These are phyloP conservation scores for Sanghuangporus weigelae DNA, from an alignment of 1,284 basidiomycete species.

Conservation along the genomic window DNA sequence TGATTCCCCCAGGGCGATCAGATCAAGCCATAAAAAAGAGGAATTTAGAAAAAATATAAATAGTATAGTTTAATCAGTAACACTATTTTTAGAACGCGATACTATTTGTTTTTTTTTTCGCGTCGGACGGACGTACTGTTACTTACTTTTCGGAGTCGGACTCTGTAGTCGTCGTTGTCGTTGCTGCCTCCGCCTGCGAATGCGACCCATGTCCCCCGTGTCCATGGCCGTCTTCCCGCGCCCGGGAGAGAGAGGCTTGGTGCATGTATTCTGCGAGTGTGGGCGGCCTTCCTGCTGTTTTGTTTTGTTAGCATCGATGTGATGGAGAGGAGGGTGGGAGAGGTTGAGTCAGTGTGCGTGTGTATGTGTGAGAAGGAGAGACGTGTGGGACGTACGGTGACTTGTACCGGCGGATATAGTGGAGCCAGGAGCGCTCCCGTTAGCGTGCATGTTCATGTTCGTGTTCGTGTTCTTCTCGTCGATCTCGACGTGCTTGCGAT, in stretches of 20 bases:
- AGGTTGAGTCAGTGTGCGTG: neutral
- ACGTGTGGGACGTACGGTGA: neutral
- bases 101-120: too few species aligned
- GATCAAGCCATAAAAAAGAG: too few species aligned
- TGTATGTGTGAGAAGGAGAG: neutral
- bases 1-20: too few species aligned
- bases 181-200: too few species aligned
- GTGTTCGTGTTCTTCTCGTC: neutral
- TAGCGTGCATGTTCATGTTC: neutral
- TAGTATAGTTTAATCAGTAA: too few species aligned
- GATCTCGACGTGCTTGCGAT: slow-evolving; percentile 12
- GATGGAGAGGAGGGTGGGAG: too few species aligned
- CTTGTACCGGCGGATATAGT: neutral
- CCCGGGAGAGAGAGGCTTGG: slow-evolving; percentile 6
- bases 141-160: neutral
- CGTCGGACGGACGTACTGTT: too few species aligned
- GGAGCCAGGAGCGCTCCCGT: neutral
- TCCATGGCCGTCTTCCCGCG: neutral
- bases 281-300: neutral
- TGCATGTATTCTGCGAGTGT: slow-evolving; percentile 12
- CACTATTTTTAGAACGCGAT: too few species aligned
- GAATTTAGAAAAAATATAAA: too few species aligned
- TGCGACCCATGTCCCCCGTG: neutral
- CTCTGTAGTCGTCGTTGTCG: neutral
- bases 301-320: too few species aligned